These are phyloP conservation scores for Lentinula novae-zelandiae DNA, from an alignment of 1,284 basidiomycete genomes.

Conservation along the genomic window DNA sequence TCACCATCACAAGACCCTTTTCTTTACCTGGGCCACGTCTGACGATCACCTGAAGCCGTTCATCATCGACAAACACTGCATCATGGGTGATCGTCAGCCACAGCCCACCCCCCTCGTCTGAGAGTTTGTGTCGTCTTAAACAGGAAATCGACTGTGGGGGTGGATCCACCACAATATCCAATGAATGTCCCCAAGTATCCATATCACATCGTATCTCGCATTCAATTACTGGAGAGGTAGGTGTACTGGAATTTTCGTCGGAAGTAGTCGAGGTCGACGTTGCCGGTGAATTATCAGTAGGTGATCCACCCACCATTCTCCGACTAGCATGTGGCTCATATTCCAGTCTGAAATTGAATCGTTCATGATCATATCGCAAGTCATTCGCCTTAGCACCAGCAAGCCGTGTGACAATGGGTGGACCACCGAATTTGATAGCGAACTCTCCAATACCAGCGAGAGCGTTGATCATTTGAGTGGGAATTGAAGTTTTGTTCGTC, in stretches of 20 bases:
- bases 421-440: conserved; percentile 92
- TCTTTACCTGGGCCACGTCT: conserved; percentile 76
- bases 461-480: conserved; percentile 84
- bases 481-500: conserved; percentile 93
- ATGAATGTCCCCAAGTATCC: conserved; percentile 84
- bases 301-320: conserved; percentile 28
- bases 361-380: conserved; percentile 86
- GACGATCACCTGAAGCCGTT: conserved; percentile 72
- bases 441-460: conserved; percentile 91
- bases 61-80: conserved; percentile 68
- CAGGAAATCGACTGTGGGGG: conserved; percentile 85
- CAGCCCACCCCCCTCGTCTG: conserved; percentile 87
- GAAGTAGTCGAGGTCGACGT: conserved; percentile 15
- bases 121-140: conserved; percentile 84
- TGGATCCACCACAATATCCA: conserved; percentile 93
- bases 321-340: conserved; percentile 72
- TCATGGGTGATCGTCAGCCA: conserved; percentile 96
- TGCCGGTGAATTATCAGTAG: conserved; percentile 12
- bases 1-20: conserved; percentile 75
- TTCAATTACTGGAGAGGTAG: conserved; percentile 62
- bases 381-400: conserved; percentile 75
- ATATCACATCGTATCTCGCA: conserved; percentile 94
- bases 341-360: conserved; percentile 78
- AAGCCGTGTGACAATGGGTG: conserved; percentile 84
- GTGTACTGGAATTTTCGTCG: conserved; percentile 12